Evolutionary conservation across 768 basidiomycete genomes (phyloP).

Genomic region (Amanita jacksonii): DNA sequence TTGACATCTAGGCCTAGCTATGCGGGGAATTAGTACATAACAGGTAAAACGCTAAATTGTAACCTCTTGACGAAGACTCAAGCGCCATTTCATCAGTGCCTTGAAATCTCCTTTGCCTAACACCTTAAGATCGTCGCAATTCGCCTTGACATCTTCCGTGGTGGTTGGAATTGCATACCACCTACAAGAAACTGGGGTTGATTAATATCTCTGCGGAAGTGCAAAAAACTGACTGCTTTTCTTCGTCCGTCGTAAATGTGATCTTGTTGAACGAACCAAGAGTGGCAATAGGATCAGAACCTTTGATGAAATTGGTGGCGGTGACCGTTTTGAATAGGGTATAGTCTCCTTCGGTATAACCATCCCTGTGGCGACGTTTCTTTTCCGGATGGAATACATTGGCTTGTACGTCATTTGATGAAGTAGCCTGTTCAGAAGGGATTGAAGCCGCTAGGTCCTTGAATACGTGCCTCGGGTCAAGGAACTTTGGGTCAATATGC

Average conservation of each 20-base stretch:
- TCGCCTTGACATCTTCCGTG: conserved; percentile 69
- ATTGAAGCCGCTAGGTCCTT: conserved; percentile 64
- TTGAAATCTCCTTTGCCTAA: conserved; percentile 98
- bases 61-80: conserved; percentile 83
- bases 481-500: conserved; percentile 94
- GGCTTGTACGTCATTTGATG: conserved; percentile 61
- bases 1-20: conserved; percentile 83
- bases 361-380: conserved; percentile 85
- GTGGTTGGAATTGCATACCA: conserved; percentile 71
- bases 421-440: conserved; percentile 40
- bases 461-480: conserved; percentile 97
- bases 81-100: conserved; percentile 81
- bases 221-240: conserved; percentile 52
- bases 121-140: conserved; percentile 89
- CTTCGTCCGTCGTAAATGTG: conserved; percentile 71
- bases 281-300: conserved; percentile 63
- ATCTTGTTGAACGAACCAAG: conserved; percentile 77
- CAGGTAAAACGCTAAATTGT: conserved; percentile 2
- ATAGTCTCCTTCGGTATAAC: conserved; percentile 92
- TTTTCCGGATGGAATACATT: conserved; percentile 98
- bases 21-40: neutral
- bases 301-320: conserved; percentile 63
- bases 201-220: conserved; percentile 1
- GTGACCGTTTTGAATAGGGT: conserved; percentile 71
- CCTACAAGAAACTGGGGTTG: too few relatives aligned